A percentile compares a stretch with the other conserved stretches of the same genome.
phyloP scores from a whole-genome alignment of 2,329 filamentous ascomycete genomes.

The Neonectria sp. region DNA sequence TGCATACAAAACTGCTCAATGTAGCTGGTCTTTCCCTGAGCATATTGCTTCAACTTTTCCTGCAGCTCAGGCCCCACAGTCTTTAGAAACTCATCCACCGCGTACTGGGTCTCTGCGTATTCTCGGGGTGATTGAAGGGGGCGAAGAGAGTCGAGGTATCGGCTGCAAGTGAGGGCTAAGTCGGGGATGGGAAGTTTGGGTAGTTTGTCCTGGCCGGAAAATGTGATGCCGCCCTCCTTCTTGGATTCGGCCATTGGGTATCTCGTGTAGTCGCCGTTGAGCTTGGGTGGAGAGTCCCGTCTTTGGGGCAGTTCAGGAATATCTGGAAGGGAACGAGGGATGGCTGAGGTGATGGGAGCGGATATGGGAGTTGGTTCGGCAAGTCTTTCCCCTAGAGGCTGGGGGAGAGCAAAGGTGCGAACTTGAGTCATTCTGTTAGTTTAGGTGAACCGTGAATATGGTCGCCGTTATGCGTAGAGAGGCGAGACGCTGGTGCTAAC shows the following conservation, averaged over 20 bases:
- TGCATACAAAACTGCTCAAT: constrained; percentile 95
- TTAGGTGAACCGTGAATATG: constrained; percentile 19
- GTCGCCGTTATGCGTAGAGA: constrained; percentile 72
- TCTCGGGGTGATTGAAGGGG: constrained; percentile 87
- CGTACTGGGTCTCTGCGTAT: constrained; percentile 84
- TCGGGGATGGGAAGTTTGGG: constrained; percentile 95
- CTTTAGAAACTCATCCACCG: constrained; percentile 86
- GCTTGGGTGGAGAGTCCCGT: constrained; percentile 42
- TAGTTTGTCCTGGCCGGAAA: constrained; percentile 88
- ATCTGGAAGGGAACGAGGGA: constrained; percentile 59
- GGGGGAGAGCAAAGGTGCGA: constrained; percentile 70
- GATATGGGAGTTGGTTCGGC: constrained; percentile 54
- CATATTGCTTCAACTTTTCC: constrained; percentile 91
- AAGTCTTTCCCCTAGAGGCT: constrained; percentile 80
- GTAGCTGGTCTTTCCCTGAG: constrained; percentile 91
- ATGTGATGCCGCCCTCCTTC: constrained; percentile 84
- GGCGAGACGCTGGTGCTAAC: constrained; percentile 85
- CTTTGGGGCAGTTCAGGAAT: constrained; percentile 47
- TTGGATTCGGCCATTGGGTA: constrained; percentile 69
- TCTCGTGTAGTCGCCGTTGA: constrained; percentile 55
- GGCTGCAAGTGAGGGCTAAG: constrained; percentile 81
- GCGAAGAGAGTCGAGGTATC: constrained; percentile 83
- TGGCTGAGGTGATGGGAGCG: constrained; percentile 49
- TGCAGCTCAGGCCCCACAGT: constrained; percentile 88
- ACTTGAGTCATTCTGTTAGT: constrained; percentile 57